Conservation (phyloP, 2,329 filamentous ascomycete genomes). For the Sarocladiaceae sp. region DNA sequence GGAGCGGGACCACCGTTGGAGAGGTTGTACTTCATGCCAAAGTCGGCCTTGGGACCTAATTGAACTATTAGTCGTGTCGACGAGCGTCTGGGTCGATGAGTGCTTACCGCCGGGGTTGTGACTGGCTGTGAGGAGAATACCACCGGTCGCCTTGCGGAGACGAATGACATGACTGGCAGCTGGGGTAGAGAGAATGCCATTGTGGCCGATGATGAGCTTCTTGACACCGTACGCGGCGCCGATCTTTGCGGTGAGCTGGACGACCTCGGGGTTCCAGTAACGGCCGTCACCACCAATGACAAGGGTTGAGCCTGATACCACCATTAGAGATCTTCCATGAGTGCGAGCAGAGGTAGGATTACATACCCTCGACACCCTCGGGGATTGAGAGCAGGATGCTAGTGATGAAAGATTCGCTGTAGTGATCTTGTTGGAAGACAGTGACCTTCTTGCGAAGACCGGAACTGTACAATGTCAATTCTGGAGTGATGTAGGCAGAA, state of each 20-base stretch:
- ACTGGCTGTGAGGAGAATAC: conserved; percentile 93
- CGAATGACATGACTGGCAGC: conserved; percentile 95
- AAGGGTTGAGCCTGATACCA: conserved; percentile 64
- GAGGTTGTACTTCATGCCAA: conserved; percentile 99
- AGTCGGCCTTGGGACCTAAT: conserved; percentile 84
- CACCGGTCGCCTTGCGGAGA: conserved; percentile 90
- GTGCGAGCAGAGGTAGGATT: background rate
- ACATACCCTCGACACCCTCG: conserved; percentile 75
- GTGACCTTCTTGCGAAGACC: conserved; percentile 99
- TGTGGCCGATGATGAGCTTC: conserved; percentile 94
- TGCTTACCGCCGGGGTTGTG: conserved; percentile 92
- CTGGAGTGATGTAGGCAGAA: background rate
- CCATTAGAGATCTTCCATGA: background rate
- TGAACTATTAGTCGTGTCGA: background rate
- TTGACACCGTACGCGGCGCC: conserved; percentile 95
- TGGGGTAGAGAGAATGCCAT: conserved; percentile 94
- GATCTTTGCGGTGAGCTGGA: conserved; percentile 96
- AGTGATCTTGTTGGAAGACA: conserved; percentile 92
- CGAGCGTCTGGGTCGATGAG: background rate
- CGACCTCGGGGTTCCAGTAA: conserved; percentile 95
- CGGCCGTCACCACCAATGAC: conserved; percentile 97
- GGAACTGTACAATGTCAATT: conserved; percentile 55
- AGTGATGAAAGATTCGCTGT: conserved; percentile 92
- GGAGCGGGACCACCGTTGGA: conserved; percentile 93
- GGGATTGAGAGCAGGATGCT: conserved; percentile 95